Evolutionary conservation across 345 rosid species (phyloP).

Genomic region (Eucalyptus globulus): DNA sequence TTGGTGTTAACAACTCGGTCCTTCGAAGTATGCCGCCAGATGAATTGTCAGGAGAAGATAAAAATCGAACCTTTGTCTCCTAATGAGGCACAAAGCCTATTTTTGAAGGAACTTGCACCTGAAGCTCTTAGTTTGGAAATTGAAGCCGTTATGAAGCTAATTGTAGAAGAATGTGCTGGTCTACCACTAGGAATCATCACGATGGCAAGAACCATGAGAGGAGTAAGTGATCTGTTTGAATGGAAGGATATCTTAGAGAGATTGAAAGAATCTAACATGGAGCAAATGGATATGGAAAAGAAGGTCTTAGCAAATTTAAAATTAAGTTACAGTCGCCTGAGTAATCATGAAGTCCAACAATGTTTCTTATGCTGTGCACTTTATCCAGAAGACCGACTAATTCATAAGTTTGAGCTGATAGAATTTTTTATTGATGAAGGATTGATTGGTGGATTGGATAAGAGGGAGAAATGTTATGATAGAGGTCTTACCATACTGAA

Average conservation of each 20-base stretch:
- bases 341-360: neutral
- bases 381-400: neutral
- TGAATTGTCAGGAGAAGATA: neutral
- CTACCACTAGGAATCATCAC: conserved; percentile 1
- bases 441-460: neutral
- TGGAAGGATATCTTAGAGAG: conserved; percentile 3
- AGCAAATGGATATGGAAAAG: neutral
- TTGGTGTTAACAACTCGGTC: neutral
- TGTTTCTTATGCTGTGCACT: conserved; percentile 18
- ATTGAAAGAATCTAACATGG: neutral
- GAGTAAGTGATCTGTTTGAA: neutral
- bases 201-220: conserved; percentile 7
- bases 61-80: neutral
- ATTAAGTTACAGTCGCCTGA: conserved; percentile 3
- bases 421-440: conserved; percentile 3
- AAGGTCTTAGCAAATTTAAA: neutral
- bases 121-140: neutral
- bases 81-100: neutral
- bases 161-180: conserved; percentile 3
- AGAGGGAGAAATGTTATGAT: neutral
- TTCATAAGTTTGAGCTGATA: neutral
- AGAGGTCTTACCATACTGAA: no score
- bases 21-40: neutral
- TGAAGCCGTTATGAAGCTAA: neutral
- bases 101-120: neutral